Evolutionary conservation across 495 filamentous ascomycete genomes (phyloP).

Genomic region (Trichoderma reesei): DNA sequence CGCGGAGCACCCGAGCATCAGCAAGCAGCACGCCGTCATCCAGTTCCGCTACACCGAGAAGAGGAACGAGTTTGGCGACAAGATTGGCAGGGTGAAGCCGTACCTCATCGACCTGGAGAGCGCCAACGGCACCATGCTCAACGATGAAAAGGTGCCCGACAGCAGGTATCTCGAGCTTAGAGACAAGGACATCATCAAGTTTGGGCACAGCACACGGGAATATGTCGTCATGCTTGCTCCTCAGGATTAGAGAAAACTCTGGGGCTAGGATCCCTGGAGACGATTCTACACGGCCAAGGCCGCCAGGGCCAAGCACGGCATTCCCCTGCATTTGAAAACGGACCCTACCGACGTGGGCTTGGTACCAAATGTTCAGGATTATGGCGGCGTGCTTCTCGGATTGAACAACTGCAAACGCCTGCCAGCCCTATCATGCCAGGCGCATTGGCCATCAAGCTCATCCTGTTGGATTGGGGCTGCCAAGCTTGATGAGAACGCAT

Average conservation of each 20-base stretch:
- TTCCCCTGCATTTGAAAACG: no score
- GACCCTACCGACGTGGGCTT: neutral
- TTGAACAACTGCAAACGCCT: no score
- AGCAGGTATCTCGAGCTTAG: constrained; percentile 77
- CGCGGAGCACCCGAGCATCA: constrained; percentile 83
- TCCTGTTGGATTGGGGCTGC: no score
- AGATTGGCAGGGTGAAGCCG: constrained; percentile 68
- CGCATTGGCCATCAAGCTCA: no score
- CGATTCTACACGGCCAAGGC: neutral
- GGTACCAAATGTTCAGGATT: no score
- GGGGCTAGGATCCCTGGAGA: neutral
- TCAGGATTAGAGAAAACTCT: neutral
- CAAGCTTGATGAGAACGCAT: no score
- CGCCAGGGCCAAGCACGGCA: no score
- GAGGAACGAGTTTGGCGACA: constrained; percentile 77
- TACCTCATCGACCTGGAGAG: constrained; percentile 93
- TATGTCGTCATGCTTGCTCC: constrained; percentile 69
- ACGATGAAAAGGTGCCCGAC: constrained; percentile 59
- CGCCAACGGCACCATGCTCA: constrained; percentile 81
- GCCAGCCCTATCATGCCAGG: no score
- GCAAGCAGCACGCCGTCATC: constrained; percentile 89
- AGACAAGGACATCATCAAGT: constrained; percentile 80
- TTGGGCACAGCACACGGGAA: constrained; percentile 79
- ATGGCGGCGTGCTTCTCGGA: no score
- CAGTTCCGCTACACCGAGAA: constrained; percentile 83